Evolutionary conservation across 371 early-diverging fungal genomes (phyloP), one percentile per base, ranked within the genome.

Genomic region (Capillidium heterosporum): DNA sequence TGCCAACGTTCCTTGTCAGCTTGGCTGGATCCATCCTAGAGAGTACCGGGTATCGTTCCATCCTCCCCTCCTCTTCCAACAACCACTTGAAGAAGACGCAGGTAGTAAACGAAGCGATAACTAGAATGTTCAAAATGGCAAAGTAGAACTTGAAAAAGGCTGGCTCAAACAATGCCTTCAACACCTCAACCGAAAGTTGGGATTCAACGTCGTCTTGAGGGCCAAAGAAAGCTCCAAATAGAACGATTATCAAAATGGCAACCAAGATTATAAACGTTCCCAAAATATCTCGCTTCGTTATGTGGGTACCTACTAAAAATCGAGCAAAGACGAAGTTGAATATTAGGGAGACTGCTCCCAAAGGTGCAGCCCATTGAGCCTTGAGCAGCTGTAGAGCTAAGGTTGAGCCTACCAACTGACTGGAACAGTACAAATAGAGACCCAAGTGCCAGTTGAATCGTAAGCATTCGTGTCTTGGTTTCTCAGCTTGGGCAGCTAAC

Each of bases 351-450:
- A 77, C 72, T 44, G 80, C 75, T n/a, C 80, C 79, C 40, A 82
- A 62, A 28, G 83, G 80, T 42, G 83, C 83, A 28, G 80, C 81
- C 81, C 80, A 79, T 67, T 80, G 80, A n/a, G 81, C 76, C 61
- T 80, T 79, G 39, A 82, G 68, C 60, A 74, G 79, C 61, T 82
- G 41, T 10, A 57, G 31, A 13, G 82, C 82, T 48, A 78, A 71
- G n/a, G 80, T 77, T 28, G 76, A 78, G 47, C 82, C 82, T 31
- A 80, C 71, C 21, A 78, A 58, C 48, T 80, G 82, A 66, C 75
- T 75, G 3, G 65, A 67, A 57, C 79, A 69, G 61, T 82, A 80
- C 17, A 80, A 71, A 53, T 75, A 79, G 1, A 82, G 62, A 3
- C 82, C 82, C 39, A 82, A 60, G 60, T 79, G 80, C 82, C 82